Evolutionary conservation across 2,329 filamentous ascomycete species (phyloP).

Genomic region (Cladosporium sp.): DNA sequence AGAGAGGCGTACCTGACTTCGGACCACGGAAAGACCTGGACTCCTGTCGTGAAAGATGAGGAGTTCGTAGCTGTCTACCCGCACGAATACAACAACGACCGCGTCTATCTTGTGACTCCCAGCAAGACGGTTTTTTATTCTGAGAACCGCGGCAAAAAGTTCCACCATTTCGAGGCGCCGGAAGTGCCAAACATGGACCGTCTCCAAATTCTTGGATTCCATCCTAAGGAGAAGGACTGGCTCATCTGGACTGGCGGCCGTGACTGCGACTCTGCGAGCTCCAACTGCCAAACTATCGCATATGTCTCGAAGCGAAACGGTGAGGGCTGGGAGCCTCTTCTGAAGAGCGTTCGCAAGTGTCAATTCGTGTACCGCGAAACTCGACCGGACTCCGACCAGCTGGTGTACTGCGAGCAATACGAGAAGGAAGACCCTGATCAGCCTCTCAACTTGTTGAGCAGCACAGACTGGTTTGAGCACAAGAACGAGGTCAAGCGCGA

Average conservation of each 20-base stretch:
- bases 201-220: constrained; percentile 64
- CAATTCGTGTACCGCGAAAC: constrained; percentile 71
- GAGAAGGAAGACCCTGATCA: constrained; percentile 52
- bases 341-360: constrained; percentile 71
- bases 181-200: constrained; percentile 48
- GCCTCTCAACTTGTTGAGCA: constrained; percentile 65
- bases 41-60: constrained; percentile 61
- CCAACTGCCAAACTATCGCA: constrained; percentile 65
- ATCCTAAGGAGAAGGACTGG: constrained; percentile 81
- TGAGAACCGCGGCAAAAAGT: constrained; percentile 66
- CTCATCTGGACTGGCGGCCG: constrained; percentile 77
- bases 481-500: constrained; percentile 59
- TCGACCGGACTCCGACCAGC: constrained; percentile 52
- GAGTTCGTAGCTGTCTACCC: constrained; percentile 65
- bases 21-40: constrained; percentile 87
- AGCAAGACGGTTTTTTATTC: constrained; percentile 70
- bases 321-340: constrained; percentile 65
- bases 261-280: constrained; percentile 54
- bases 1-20: constrained; percentile 65
- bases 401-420: constrained; percentile 60
- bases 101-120: constrained; percentile 76
- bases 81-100: constrained; percentile 75
- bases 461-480: constrained; percentile 70
- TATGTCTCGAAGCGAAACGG: constrained; percentile 76
- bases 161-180: constrained; percentile 68